These are phyloP conservation scores for Coniochaeta prunicola DNA, from an alignment of 2,329 filamentous ascomycete species.

Conservation along the genomic window DNA sequence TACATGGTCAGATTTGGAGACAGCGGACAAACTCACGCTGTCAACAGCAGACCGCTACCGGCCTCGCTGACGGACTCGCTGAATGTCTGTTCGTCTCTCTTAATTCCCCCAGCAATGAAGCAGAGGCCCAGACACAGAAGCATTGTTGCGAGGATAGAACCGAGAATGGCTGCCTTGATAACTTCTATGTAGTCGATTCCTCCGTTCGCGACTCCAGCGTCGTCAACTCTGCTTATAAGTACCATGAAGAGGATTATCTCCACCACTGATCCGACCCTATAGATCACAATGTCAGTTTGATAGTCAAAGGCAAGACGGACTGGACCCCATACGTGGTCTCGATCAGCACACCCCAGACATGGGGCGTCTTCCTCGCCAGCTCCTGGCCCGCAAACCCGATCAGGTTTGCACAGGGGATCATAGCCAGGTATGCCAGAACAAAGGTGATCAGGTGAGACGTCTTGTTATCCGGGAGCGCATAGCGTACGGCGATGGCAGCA, in stretches of 20 bases:
- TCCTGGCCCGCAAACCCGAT: slow-evolving; percentile 70
- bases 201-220: slow-evolving; percentile 10
- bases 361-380: slow-evolving; percentile 66
- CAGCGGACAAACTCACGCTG: slow-evolving; percentile 54
- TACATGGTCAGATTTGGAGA: not conserved
- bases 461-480: slow-evolving; percentile 21
- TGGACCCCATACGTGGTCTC: slow-evolving; percentile 43
- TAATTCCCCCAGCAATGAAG: slow-evolving; percentile 70
- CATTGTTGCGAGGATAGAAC: slow-evolving; percentile 76
- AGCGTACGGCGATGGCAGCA: slow-evolving; percentile 58
- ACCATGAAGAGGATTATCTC: slow-evolving; percentile 82
- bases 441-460: slow-evolving; percentile 53
- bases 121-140: slow-evolving; percentile 72
- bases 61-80: slow-evolving; percentile 72
- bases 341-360: slow-evolving; percentile 58
- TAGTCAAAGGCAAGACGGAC: not conserved
- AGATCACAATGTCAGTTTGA: not conserved
- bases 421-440: slow-evolving; percentile 65
- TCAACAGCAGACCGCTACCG: slow-evolving; percentile 68
- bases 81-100: slow-evolving; percentile 62
- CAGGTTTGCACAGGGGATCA: slow-evolving; percentile 70
- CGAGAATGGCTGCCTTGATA: slow-evolving; percentile 76
- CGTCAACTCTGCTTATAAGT: slow-evolving; percentile 38
- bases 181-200: slow-evolving; percentile 48
- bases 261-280: slow-evolving; percentile 61